A percentile compares a stretch with the other conserved stretches of the same genome.
Conservation (phyloP, 148 eudicot species). For the Amaranthus cruentus region DNA sequence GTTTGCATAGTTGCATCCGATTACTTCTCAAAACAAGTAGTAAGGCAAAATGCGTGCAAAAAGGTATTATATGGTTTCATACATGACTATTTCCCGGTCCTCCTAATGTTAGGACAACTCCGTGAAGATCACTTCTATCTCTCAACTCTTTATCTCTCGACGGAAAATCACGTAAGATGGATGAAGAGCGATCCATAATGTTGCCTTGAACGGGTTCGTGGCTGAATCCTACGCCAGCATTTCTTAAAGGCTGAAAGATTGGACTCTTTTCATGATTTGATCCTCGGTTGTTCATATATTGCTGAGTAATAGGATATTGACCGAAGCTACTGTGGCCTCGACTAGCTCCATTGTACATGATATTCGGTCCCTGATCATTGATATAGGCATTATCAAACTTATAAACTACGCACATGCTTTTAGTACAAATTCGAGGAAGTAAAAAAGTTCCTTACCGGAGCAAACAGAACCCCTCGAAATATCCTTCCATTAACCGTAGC, state of each 20-base stretch:
- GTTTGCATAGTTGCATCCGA: neutral
- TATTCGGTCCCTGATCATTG: constrained; percentile 45
- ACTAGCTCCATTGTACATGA: constrained; percentile 31
- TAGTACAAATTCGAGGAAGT: neutral
- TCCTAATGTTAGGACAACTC: constrained; percentile 76
- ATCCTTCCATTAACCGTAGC: constrained; percentile 74
- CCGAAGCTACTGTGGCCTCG: constrained; percentile 24
- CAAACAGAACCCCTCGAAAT: constrained; percentile 74
- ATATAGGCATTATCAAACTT: neutral
- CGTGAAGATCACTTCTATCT: constrained; percentile 56
- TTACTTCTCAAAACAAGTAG: neutral
- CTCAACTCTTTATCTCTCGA: constrained; percentile 31
- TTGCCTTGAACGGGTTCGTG: constrained; percentile 22
- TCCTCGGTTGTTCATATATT: constrained; percentile 18
- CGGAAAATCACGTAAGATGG: constrained; percentile 16
- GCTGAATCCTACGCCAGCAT: constrained; percentile 10
- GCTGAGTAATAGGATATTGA: constrained; percentile 24
- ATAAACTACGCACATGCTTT: neutral
- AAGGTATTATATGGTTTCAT: constrained; percentile 3
- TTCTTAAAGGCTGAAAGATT: constrained; percentile 4
- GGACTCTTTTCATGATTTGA: constrained; percentile 13
- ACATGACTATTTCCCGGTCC: constrained; percentile 47
- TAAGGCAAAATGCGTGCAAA: neutral
- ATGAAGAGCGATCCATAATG: constrained; percentile 21
- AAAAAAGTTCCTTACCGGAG: constrained; percentile 44